Evolutionary conservation across 768 basidiomycete genomes (phyloP), one percentile per base, ranked within the genome.

Genomic region (Gymnopilus dilepis): DNA sequence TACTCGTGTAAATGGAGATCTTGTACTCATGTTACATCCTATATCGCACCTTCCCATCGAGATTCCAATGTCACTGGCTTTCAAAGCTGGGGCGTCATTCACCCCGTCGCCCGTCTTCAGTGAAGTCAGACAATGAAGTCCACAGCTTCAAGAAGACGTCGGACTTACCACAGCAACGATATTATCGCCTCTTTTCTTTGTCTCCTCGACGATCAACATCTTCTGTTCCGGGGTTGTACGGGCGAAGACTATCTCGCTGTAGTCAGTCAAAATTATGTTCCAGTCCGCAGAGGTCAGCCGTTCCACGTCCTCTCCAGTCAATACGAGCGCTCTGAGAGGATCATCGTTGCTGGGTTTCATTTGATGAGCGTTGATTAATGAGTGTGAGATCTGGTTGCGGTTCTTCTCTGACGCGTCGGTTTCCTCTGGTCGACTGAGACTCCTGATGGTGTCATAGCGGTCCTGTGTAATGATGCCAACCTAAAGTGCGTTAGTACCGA

Each of bases 201-300:
- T 76, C 30, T 82, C 79, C 60, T 82, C 80, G 17, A 87, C 84
- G 60, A 87, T 87, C 13, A 78, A 72, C 63, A 87, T 75, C 66
- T 86, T 86, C 69, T 85, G 84, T 63, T 86, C 82, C 3, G 85
- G 84, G 0, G 82, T 82, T 2, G 82, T 86, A 15, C 85, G 74
- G 0, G 84, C 83, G 47, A 86, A 86, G 1, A 82, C 84, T 33
- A 85, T 74, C 54, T 80, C 75, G 12, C 73, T 74, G 59, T 81
- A 81, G 0, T 65, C 53, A 9, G 77, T 76, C 31, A 78, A 60
- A 6, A 80, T 57, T 17, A 70, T 64, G 52, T 82, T 72, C 81
- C 81, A 83, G 45, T 82, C 79, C 4, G 53, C 38, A 9, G 72
- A 59, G 0, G 67, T 69, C n/a, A 82, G 72, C 5, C 74, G 66